These are phyloP conservation scores for Oryza meridionalis DNA, from an alignment of 176 grass and related monocot genomes.

Conservation along the genomic window DNA sequence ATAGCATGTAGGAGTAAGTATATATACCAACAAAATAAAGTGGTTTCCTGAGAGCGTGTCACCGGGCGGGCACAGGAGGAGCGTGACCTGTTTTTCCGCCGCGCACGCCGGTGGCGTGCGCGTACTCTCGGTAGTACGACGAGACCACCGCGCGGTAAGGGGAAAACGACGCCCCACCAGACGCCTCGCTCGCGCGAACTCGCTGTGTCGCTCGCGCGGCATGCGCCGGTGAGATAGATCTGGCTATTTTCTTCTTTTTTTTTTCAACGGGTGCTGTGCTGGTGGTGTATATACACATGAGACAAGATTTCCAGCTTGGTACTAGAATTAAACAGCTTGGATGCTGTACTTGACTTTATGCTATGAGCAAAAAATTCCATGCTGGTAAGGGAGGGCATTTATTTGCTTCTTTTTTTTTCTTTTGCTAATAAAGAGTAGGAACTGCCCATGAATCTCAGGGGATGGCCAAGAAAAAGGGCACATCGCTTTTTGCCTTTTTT, in stretches of 20 bases:
- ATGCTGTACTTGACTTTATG: neutral
- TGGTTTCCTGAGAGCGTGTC: neutral
- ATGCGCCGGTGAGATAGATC: constrained; percentile 14
- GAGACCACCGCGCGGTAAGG: neutral
- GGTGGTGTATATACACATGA: neutral
- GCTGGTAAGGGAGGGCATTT: constrained; percentile 7
- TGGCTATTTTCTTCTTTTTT: neutral
- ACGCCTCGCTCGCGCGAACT: neutral
- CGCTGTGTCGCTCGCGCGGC: too few species aligned
- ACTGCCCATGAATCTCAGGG: constrained; percentile 20
- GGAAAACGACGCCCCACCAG: neutral
- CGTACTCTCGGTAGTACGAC: neutral
- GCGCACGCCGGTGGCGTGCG: neutral
- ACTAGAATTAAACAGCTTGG: neutral
- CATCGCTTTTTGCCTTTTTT: neutral
- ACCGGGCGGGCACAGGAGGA: neutral
- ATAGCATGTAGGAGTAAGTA: too few species aligned
- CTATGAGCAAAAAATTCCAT: neutral
- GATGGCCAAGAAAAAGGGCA: neutral
- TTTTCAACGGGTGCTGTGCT: too few species aligned
- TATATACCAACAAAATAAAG: too few species aligned
- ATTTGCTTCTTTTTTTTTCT: constrained; percentile 29
- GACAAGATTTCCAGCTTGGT: neutral
- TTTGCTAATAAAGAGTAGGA: neutral
- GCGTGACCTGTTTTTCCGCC: constrained; percentile 2